Percentiles rank a stretch among this genome's conserved stretches.
Conservation (phyloP, 75 land plant species). For the Sequoia sempervirens region DNA sequence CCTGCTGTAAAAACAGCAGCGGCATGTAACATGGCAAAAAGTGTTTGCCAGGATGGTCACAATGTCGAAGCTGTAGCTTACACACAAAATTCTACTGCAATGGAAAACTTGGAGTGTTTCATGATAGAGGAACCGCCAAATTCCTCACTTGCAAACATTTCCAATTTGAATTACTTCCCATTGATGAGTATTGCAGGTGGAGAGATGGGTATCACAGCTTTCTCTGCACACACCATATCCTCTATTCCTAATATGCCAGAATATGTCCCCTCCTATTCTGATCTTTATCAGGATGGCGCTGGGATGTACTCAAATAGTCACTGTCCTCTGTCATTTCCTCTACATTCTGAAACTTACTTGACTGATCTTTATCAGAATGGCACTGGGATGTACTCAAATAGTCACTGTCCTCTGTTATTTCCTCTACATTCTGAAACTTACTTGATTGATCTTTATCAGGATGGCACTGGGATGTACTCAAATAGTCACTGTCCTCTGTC, state of each 20-base stretch:
- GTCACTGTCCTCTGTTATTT: background rate
- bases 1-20: background rate
- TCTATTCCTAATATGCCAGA: too few relatives aligned
- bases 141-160: background rate
- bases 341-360: background rate
- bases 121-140: background rate
- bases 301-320: background rate
- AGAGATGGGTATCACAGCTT: too few relatives aligned
- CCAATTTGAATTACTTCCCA: too few relatives aligned
- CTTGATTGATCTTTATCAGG: background rate
- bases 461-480: background rate
- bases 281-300: background rate
- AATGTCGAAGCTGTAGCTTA: background rate
- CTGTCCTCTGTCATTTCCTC: background rate
- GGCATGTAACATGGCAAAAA: background rate
- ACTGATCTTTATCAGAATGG: background rate
- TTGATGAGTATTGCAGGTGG: too few relatives aligned
- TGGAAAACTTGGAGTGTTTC: background rate
- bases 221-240: too few relatives aligned
- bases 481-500: background rate
- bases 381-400: background rate
- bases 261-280: background rate
- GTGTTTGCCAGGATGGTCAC: background rate
- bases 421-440: background rate
- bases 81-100: background rate